Base-by-base conservation (phyloP, 2,329 filamentous ascomycete genomes). In the Volutella citrinella region DNA sequence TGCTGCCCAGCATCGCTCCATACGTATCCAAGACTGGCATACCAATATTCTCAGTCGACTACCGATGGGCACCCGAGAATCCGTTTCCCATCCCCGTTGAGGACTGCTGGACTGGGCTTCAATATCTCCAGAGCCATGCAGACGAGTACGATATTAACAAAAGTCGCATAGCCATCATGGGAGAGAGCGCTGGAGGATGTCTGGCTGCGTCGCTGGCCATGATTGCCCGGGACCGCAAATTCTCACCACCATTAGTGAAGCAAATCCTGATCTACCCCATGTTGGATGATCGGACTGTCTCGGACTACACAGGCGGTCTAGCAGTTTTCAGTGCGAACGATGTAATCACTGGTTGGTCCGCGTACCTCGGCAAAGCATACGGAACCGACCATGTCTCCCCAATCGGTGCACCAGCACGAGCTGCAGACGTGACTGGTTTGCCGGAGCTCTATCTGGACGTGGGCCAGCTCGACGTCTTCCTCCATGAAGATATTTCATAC, bases 161-260 rank as follows among this genome's bases (percentile, higher is more conserved):
- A 1, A 19, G 13, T 13, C 32, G 40, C 3, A 34, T 43, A 18
- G 36, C 36, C n/a, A 25, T 43, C n/a, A 36, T 43, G 32, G 40
- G 40, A n/a, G 40, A 43, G 15, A 43, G 40, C 19, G 40, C 40
- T 14, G 40, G 40, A 3, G 40, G 40, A 10, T 21, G 36, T 6
- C 24, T 43, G 10, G 33, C 30, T 3, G 33, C 40, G 2, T 32
- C 14, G 11, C 7, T 43, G 18, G 23, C 40, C 1, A 27, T 43
- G 9, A 27, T 19, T 5, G 33, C 32, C 13, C 21, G 36, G 8
- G 40, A 43, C 21, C 7, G 13, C 14, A 24, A 29, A 4, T n/a
- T 43, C 2, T 33, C 29, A 1, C 40, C 40, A 5, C 33, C 36
- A 5, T 14, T 43, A 7, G 27, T 36, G 1, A 32, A 23, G 18